Evolutionary conservation across 2,329 filamentous ascomycete species (phyloP).

Genomic region (Stagonosporopsis rhizophila): DNA sequence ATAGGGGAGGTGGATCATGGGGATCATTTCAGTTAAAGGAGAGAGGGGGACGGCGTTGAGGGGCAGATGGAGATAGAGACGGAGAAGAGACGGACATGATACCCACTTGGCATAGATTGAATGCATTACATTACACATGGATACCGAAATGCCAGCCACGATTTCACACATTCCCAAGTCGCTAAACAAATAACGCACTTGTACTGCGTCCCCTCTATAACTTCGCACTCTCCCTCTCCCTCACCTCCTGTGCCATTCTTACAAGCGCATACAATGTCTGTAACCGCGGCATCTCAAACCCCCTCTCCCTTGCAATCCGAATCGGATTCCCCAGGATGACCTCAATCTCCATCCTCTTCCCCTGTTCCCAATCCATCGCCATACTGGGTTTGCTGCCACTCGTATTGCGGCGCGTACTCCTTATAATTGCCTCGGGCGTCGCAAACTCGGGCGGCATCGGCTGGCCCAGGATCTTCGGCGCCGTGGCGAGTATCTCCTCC

Average conservation of each 20-base stretch:
- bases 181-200: not conserved
- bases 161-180: not conserved
- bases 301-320: slow-evolving; percentile 66
- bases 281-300: slow-evolving; percentile 70
- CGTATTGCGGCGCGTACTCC: slow-evolving; percentile 68
- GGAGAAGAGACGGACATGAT: slow-evolving; percentile 2
- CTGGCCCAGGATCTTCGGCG: slow-evolving; percentile 68
- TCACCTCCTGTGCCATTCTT: slow-evolving; percentile 65
- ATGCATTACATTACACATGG: not conserved
- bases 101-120: slow-evolving; percentile 22
- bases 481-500: slow-evolving; percentile 71
- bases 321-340: slow-evolving; percentile 76
- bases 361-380: slow-evolving; percentile 73
- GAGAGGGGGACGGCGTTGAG: not conserved
- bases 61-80: not conserved
- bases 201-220: not conserved
- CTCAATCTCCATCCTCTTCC: slow-evolving; percentile 72
- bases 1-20: slow-evolving; percentile 61
- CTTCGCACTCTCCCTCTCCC: slow-evolving; percentile 47
- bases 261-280: slow-evolving; percentile 72
- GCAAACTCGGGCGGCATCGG: slow-evolving; percentile 67
- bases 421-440: slow-evolving; percentile 67
- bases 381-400: slow-evolving; percentile 68
- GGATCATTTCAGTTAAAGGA: slow-evolving; percentile 69
- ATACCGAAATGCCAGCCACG: not conserved